A percentile compares a stretch with the other conserved stretches of the same genome.
phyloP scores from a whole-genome alignment of 495 filamentous ascomycete species.

The Trichoderma virens region DNA sequence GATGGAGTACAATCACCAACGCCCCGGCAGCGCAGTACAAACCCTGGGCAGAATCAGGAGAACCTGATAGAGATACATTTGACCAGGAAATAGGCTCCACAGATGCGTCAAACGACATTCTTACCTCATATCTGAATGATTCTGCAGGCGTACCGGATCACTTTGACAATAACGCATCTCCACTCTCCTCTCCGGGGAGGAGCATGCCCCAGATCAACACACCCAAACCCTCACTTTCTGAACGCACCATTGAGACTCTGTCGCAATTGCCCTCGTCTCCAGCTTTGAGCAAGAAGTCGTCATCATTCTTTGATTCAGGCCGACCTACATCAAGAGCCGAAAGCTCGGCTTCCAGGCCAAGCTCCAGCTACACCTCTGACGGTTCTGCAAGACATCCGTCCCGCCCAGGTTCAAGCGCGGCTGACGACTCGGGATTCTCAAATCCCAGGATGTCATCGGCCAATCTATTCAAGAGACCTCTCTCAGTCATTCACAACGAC shows the following conservation, averaged over 20 bases:
- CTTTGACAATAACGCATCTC: not conserved
- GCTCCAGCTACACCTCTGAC: conserved; percentile 10
- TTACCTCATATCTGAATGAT: not conserved
- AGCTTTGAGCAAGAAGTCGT: conserved; percentile 26
- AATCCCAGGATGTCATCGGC: conserved; percentile 4
- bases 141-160: not conserved
- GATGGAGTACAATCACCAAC: conserved; percentile 4
- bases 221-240: conserved; percentile 31
- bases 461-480: not conserved
- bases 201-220: not conserved
- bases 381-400: conserved; percentile 23
- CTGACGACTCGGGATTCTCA: conserved; percentile 20
- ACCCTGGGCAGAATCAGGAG: not conserved
- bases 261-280: conserved; percentile 40
- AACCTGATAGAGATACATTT: not conserved
- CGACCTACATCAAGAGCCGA: not conserved
- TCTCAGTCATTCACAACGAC: not conserved
- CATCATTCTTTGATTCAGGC: conserved; percentile 30
- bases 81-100: not conserved
- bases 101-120: not conserved
- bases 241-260: conserved; percentile 43
- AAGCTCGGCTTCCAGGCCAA: conserved; percentile 5
- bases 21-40: conserved; percentile 1
- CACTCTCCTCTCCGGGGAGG: not conserved
- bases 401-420: conserved; percentile 31